Conservation (phyloP, 768 basidiomycete species). For the Lactifluus echinatus region DNA sequence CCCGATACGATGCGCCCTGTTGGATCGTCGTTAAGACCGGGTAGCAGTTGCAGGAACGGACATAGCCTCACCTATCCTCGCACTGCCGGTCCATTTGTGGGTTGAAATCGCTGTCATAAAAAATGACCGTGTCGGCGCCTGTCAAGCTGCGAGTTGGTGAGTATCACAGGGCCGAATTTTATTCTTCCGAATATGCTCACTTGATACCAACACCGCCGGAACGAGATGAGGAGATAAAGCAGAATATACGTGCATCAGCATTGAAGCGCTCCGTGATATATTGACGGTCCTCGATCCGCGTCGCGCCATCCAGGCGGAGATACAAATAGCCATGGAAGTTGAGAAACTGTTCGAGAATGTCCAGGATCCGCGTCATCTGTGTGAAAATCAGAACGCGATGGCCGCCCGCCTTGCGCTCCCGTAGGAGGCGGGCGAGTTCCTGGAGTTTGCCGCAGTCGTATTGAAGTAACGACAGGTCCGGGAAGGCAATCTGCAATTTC, state of each 20-base stretch:
- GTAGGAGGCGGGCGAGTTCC: conserved; percentile 65
- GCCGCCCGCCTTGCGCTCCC: conserved; percentile 77
- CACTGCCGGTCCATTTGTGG: conserved; percentile 98
- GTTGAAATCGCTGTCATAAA: conserved; percentile 96
- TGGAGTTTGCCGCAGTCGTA: conserved; percentile 97
- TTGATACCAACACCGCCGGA: conserved; percentile 92
- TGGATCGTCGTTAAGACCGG: conserved; percentile 6
- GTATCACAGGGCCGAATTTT: background rate
- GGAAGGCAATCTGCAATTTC: conserved; percentile 89
- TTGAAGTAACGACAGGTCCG: conserved; percentile 79
- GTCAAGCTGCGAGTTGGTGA: conserved; percentile 45
- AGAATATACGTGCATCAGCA: conserved; percentile 68
- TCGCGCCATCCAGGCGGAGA: conserved; percentile 88
- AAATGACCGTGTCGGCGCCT: conserved; percentile 91
- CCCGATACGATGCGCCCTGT: conserved; percentile 93
- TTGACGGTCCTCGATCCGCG: conserved; percentile 90
- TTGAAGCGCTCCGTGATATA: conserved; percentile 85
- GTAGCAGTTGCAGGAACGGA: background rate
- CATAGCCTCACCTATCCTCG: conserved; percentile 65
- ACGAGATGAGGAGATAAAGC: conserved; percentile 80
- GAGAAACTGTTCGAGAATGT: conserved; percentile 89
- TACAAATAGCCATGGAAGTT: conserved; percentile 92
- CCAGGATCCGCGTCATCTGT: conserved; percentile 91
- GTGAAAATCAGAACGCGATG: conserved; percentile 94
- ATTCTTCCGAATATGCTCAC: conserved; percentile 35